Conservation (phyloP, 1,284 basidiomycete genomes). For the Lentinula novae-zelandiae region DNA sequence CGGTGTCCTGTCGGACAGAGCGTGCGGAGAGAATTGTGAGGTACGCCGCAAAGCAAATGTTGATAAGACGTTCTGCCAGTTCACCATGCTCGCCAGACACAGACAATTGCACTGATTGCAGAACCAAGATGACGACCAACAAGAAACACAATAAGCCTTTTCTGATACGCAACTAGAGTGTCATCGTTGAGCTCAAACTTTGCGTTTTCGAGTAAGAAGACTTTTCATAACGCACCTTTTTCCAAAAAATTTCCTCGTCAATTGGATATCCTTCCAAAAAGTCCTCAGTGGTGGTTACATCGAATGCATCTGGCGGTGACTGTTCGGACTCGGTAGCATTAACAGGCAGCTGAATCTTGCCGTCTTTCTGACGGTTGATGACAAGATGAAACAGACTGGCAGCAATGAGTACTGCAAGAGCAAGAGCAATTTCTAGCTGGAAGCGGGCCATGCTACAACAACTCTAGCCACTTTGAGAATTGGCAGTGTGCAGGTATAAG, state of each 20-base stretch:
- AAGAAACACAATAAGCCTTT: slow-evolving; percentile 50
- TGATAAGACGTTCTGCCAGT: slow-evolving; percentile 43
- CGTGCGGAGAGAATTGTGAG: slow-evolving; percentile 47
- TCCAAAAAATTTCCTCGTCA: slow-evolving; percentile 71
- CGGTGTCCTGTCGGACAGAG: slow-evolving; percentile 50
- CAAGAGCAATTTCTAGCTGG: slow-evolving; percentile 52
- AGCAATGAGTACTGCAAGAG: slow-evolving; percentile 40
- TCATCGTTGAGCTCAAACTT: too few species aligned
- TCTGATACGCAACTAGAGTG: slow-evolving; percentile 46
- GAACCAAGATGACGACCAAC: slow-evolving; percentile 39
- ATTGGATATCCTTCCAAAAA: slow-evolving; percentile 74
- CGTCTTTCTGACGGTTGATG: slow-evolving; percentile 37
- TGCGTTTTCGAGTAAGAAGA: neutral
- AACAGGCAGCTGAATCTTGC: slow-evolving; percentile 55
- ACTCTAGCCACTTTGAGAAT: neutral
- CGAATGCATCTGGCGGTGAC: slow-evolving; percentile 62
- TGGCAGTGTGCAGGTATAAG: neutral
- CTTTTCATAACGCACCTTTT: slow-evolving; percentile 39
- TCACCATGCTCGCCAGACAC: slow-evolving; percentile 26
- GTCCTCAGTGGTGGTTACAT: slow-evolving; percentile 71
- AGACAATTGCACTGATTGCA: slow-evolving; percentile 49
- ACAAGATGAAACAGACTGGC: slow-evolving; percentile 40
- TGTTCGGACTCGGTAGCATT: slow-evolving; percentile 28
- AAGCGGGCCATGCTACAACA: slow-evolving; percentile 48
- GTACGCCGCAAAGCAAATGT: slow-evolving; percentile 61